Evolutionary conservation across 2,329 filamentous ascomycete genomes (phyloP), one percentile per base, ranked within the genome.

Genomic region (Calonectria leucothoes): DNA sequence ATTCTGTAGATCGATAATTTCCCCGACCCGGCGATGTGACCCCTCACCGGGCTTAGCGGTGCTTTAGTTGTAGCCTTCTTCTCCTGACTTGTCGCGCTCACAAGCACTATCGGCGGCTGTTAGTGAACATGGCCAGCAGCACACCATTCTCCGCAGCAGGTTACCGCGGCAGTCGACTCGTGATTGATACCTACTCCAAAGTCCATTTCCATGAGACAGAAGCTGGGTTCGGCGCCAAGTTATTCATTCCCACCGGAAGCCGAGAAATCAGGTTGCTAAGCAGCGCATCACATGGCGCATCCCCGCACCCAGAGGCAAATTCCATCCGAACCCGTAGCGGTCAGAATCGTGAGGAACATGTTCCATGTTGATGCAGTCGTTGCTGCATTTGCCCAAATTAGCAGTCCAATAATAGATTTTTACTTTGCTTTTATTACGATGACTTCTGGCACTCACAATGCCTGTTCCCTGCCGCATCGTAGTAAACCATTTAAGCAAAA

Each of bases 1-100:
- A 61, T 61, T 61, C 15, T 61, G 55, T 61, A 61, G 55, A 61
- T 61, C 55, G 35, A 61, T 61, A 61, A 61, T 61, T 61, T 42
- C 55, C 55, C 55, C 33, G 39, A 27, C 33, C 14, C 35, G 35
- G 33, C 55, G 55, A 61, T 61, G 33, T 61, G 33, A 61, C 55
- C 55, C 55, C 55, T 61, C 55, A 61, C 55, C 35, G 55, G 33
- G 55, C 35, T 61, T 61, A 61, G 55, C 35, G 55, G 55, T 61
- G 39, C 39, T 61, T 61, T 61, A 61, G 37, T 35, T 35, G 39
- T 33, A 61, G 35, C 35, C 35, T 39, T 61, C 25, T 39, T 61
- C 25, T 61, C 35, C 33, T 23, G 27, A 35, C 35, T 23, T 39
- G 33, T 61, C 55, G n/a, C n/a, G 23, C 33, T 35, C n/a, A 59